Conservation (phyloP, 2,329 filamentous ascomycete species). For the Aureobasidium sp. region DNA sequence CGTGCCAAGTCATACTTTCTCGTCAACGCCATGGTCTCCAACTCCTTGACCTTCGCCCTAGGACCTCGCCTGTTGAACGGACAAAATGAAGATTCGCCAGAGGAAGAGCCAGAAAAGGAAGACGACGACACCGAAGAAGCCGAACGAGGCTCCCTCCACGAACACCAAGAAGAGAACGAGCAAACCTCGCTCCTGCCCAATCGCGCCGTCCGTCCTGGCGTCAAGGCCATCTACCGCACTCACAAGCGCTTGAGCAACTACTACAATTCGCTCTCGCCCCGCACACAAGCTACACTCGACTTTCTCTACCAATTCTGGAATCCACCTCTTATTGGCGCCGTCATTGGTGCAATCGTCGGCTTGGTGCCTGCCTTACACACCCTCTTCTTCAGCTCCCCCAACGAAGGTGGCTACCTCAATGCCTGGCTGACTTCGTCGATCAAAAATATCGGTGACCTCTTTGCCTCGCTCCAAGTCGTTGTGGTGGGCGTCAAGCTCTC, state of each 20-base stretch:
- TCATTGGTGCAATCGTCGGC: conserved; percentile 53
- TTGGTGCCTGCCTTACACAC: conserved; percentile 52
- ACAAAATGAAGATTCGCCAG: conserved; percentile 35
- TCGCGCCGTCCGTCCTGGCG: conserved; percentile 26
- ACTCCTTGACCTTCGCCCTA: conserved; percentile 57
- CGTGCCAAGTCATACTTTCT: conserved; percentile 60
- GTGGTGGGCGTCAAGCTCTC: conserved; percentile 61
- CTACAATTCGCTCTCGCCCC: conserved; percentile 32
- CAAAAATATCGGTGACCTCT: conserved; percentile 56
- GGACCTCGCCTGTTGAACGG: conserved; percentile 53
- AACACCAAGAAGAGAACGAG: conserved; percentile 33
- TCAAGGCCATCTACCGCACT: conserved; percentile 27
- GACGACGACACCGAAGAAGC: conserved; percentile 22
- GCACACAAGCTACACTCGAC: conserved; percentile 34
- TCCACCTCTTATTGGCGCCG: conserved; percentile 54
- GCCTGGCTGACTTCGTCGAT: conserved; percentile 59
- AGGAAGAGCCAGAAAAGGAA: conserved; percentile 22
- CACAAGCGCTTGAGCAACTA: conserved; percentile 30
- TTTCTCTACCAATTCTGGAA: conserved; percentile 51
- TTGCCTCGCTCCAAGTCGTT: conserved; percentile 58
- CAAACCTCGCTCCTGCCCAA: conserved; percentile 47
- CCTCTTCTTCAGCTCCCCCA: conserved; percentile 53
- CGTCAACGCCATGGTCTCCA: conserved; percentile 57
- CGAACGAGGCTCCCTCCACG: conserved; percentile 21
- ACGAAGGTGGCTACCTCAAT: conserved; percentile 57